Evolutionary conservation across 164 flowering plant genomes (phyloP), one percentile per base, ranked within the genome.

Genomic region (Akebia trifoliata): DNA sequence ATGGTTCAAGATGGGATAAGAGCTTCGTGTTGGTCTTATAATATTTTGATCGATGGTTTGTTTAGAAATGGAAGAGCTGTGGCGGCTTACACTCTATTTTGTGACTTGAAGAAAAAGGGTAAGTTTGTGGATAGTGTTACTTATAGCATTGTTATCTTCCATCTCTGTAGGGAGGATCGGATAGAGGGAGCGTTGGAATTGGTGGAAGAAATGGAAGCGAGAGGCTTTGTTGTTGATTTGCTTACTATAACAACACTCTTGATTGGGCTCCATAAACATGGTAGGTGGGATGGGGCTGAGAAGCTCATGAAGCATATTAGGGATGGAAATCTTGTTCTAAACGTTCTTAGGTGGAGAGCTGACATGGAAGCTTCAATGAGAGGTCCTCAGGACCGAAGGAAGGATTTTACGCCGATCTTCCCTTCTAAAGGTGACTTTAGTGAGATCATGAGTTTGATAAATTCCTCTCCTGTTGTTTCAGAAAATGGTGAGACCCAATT

Each of bases 121-220:
- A 78, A 76, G 66, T 82, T 84, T 74, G 95, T 90, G 25, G 96
- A 90, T 75, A 84, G 73, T 43, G 55, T 94, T 32, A 78, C 87
- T 7, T 90, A 81, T 63, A 85, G 95, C 77, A 88, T 90, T 72
- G 84, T 94, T 49, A 71, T 77, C 26, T 55, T 75, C 68, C 86
- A 83, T 59, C 75, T 84, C 14, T 79, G 89, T 61, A 77, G 65
- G 68, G 96, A 86, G 69, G 79, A 75, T 22, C 73, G 56, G 61
- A 64, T 90, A 22, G 87, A 81, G 61, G 85, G 73, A 57, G 92
- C 96, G 11, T 61, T 90, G 8, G 57, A 62, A 11, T 57, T 90
- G 68, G 90, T 81, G 45, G 89, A 87, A 50, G 99, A 94, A 68
- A 94, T 94, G 97, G 93, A 86, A 66, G 73, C 60, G 7, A 76